Base-by-base conservation (phyloP, 768 basidiomycete genomes). In the Suillus subluteus region DNA sequence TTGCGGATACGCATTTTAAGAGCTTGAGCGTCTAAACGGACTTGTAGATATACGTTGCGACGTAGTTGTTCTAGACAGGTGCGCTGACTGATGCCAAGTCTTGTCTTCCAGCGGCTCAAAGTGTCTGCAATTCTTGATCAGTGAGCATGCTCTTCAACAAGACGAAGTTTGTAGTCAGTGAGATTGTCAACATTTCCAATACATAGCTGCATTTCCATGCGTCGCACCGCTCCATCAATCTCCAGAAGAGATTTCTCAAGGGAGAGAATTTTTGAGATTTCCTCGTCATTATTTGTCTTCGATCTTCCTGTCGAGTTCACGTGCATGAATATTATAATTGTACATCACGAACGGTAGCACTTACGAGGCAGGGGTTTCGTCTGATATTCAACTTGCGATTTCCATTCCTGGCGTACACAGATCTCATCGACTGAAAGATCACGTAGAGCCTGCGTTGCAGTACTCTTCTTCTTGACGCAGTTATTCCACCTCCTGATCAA, bases 371-470 rank as follows among this genome's bases (percentile, higher is more conserved):
- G 48, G 48, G 48, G 48, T 52, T 15, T 64, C 32, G 44, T 70
- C 23, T 62, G 58, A 18, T 55, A 23, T 30, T 18, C 18, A 48
- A 65, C 50, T 37, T 68, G 69, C 6, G 4, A 21, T 37, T 62
- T 13, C 68, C 69, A 68, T 41, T 70, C 44, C 48, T 62, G 58
- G 0, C 46, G 4, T 63, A 62, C n/a, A 65, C 41, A 6, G 18
- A 4, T 11, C 11, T 32, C 32, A 32, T 32, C 32, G 32, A 32
- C 32, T 32, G 32, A 32, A 32, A 32, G 32, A 1, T 32, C 32
- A 32, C 32, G 32, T 32, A 32, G 32, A 32, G 32, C 32, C 32
- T 32, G 32, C 32, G 4, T 32, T 32, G 32, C 32, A 32, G 32
- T 32, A 32, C 32, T 32, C 32, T 32, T 32, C 32, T 32, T 32